Evolutionary conservation across 2,329 filamentous ascomycete species (phyloP), one percentile per base, ranked within the genome.

Genomic region (Calcarisporium arbuscula): DNA sequence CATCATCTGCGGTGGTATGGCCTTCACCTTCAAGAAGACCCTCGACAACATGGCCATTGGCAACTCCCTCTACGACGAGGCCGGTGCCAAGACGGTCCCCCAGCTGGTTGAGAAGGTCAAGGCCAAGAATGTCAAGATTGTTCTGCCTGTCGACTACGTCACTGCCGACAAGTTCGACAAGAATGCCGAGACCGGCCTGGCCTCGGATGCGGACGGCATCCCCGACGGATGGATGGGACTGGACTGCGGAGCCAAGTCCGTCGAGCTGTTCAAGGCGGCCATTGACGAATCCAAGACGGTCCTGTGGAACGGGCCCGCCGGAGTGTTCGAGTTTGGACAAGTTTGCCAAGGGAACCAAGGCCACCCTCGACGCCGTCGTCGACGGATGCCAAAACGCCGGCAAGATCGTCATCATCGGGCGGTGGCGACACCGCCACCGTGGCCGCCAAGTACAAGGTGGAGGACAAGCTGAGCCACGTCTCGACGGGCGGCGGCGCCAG

Each of bases 21-120:
- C 92, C 44, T 98, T 96, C 72, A 98, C 92, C 53, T 98, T 98
- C 79, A 96, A 96, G 78, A 98, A 98, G 79, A 90, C 87, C n/a
- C 77, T 96, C 38, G 78, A 95, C 67, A 73, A 77, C 59, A 81
- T 96, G 56, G 76, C 81, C 64, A 98, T 98, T 49, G 92, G 92
- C 42, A 80, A 80, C 70, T 92, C 74, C 34, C 76, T 98, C 53
- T 98, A 94, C 60, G 92, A 98, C 54, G 86, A 95, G 72, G 82
- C 82, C 34, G 92, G 92, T 51, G 77, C 83, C 72, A 87, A 95
- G 80, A 95, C 85, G 27, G 90, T 96, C 40, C 79, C 74, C 43
- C 72, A 85, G 52, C 77, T 98, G 46, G 75, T 95, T 44, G 82
- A 90, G 67, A 98, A 96, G 80, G 92, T 94, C 52, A 88, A 95